Evolutionary conservation across 345 rosid genomes (phyloP), one percentile per base, ranked within the genome.

Genomic region (Sisymbrium irio): DNA sequence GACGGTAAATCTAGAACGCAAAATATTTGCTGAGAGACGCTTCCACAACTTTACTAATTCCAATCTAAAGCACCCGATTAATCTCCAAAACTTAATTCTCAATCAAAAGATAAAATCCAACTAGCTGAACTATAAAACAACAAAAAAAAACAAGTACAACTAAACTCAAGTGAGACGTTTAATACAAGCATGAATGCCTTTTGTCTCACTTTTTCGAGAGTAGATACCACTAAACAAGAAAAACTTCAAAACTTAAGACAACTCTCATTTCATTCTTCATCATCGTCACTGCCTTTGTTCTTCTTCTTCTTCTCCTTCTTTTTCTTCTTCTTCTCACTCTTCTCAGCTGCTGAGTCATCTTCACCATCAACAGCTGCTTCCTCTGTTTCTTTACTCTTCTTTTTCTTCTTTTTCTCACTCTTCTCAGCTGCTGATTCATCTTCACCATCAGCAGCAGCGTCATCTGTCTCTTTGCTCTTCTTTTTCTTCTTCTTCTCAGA

Each of bases 401-500:
- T 93, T 88, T 92, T 89, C 78, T 88, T 86, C 64, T 83, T 79
- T 65, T 90, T 35, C 85, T 84, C 87, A 59, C 89, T 91, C 64
- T 82, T 79, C 46, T 80, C 86, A 4, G 77, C 84, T 62, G 67
- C 73, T 3, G 70, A 72, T 28, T 76, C 87, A 69, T 67, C 76
- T 66, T 73, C 85, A 0, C 77, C 86, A 55, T 83, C 62, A 19
- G 61, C 70, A 6, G 57, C 62, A 5, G 51, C 84, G 64, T 80
- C 92, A 30, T 79, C 86, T 0, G 76, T 65, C 39, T 81, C 91
- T 74, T 85, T 88, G 62, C 84, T 77, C 78, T 86, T 89, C 85
- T 89, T 93, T 85, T 92, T 90, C 78, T 88, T 86, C 62, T 83
- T 79, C 74, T 87, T 89, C 81, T 90, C 88, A 80, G 90, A 86